Evolutionary conservation across 2,329 filamentous ascomycete species (phyloP).

Genomic region (Fusarium sp.): DNA sequence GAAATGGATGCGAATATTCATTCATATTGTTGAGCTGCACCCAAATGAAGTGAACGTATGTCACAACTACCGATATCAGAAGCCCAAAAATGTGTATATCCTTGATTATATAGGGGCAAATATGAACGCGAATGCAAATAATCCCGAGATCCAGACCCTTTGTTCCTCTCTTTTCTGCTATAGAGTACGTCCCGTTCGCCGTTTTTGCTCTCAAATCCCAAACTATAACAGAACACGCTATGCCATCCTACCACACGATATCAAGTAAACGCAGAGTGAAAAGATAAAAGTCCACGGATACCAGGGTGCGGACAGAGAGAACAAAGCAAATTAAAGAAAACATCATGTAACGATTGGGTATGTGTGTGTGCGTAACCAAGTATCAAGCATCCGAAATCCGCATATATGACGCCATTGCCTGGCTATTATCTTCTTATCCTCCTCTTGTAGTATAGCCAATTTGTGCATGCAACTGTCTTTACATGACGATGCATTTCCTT

Average conservation of each 20-base stretch:
- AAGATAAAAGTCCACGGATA: conserved; percentile 10
- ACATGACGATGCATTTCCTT: conserved; percentile 67
- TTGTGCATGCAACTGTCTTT: conserved; percentile 29
- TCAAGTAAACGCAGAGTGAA: conserved; percentile 29
- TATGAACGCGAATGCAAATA: neutral
- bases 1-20: conserved; percentile 42
- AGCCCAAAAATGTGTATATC: conserved; percentile 1
- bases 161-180: neutral
- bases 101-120: neutral
- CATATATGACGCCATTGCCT: conserved; percentile 6
- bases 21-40: neutral
- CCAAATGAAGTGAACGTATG: neutral
- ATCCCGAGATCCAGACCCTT: neutral
- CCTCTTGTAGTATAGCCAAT: conserved; percentile 5
- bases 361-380: conserved; percentile 35
- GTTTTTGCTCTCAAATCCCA: conserved; percentile 33
- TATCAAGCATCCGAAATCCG: conserved; percentile 7
- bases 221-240: conserved; percentile 22
- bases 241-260: conserved; percentile 26
- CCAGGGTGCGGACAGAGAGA: conserved; percentile 3
- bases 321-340: conserved; percentile 11
- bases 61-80: neutral
- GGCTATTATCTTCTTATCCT: conserved; percentile 13
- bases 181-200: conserved; percentile 18
- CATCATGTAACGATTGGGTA: conserved; percentile 30